These are phyloP conservation scores for Monilinia fructicola DNA, from an alignment of 2,329 filamentous ascomycete genomes.

Conservation along the genomic window DNA sequence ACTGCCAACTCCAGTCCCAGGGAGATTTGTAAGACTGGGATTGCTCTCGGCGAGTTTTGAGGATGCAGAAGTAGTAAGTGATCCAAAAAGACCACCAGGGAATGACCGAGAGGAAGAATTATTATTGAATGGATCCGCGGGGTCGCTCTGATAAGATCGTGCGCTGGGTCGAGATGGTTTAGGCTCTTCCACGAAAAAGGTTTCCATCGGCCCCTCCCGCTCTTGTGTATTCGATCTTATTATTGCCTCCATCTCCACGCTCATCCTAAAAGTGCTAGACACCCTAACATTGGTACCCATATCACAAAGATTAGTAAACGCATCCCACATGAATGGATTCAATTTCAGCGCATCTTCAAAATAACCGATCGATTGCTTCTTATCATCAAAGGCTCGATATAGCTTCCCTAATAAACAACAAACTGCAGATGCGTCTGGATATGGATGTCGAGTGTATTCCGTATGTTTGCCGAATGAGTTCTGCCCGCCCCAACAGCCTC, in stretches of 20 bases:
- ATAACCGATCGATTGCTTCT: constrained; percentile 77
- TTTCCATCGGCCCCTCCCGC: constrained; percentile 11
- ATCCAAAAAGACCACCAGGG: constrained; percentile 39
- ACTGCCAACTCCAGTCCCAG: constrained; percentile 36
- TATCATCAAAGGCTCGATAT: constrained; percentile 76
- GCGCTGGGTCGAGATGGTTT: constrained; percentile 26
- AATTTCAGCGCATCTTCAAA: constrained; percentile 86
- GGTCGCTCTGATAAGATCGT: constrained; percentile 33
- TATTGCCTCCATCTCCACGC: constrained; percentile 58
- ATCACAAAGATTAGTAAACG: constrained; percentile 85
- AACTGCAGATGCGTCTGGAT: constrained; percentile 83
- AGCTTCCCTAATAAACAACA: constrained; percentile 83
- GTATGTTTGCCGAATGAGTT: constrained; percentile 82
- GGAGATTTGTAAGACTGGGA: constrained; percentile 40
- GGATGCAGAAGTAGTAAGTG: constrained; percentile 33
- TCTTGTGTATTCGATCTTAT: constrained; percentile 42
- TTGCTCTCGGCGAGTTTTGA: constrained; percentile 42
- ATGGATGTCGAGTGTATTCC: constrained; percentile 68
- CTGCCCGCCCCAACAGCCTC: constrained; percentile 70
- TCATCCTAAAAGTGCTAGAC: constrained; percentile 82
- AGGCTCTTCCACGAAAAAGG: neutral
- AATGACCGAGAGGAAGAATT: constrained; percentile 33
- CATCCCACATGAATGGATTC: constrained; percentile 98
- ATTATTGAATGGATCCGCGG: constrained; percentile 41
- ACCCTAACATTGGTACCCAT: constrained; percentile 79